phyloP scores from a whole-genome alignment of 805 yeast species.

The Scheffersomyces coipomensis region DNA sequence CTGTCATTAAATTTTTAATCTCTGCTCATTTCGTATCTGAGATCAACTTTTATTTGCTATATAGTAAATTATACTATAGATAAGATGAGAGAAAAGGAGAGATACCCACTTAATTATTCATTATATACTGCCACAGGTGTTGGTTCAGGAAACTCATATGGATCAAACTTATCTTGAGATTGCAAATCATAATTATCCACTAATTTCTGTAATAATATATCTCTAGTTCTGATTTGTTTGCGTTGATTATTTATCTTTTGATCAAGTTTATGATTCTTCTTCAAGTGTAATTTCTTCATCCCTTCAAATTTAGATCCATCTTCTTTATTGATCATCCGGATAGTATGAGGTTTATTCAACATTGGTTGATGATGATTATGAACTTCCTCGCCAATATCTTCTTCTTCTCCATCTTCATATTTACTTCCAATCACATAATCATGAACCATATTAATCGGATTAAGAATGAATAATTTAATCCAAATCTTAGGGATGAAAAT shows the following conservation, averaged over 20 bases:
- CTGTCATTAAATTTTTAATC: too few species aligned
- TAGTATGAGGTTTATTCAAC: too few species aligned
- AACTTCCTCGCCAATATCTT: too few species aligned
- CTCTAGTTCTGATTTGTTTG: neutral
- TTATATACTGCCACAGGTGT: neutral
- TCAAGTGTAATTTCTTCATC: slow-evolving; percentile 12
- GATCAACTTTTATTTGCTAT: too few species aligned
- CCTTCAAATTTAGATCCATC: slow-evolving; percentile 4
- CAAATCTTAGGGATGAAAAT: slow-evolving; percentile 20
- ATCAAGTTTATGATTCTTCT: neutral
- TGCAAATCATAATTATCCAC: neutral
- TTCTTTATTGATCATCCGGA: too few species aligned
- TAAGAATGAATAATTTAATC: slow-evolving; percentile 12
- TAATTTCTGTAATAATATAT: neutral
- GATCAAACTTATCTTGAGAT: neutral
- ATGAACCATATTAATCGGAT: slow-evolving; percentile 11
- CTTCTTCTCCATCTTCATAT: too few species aligned
- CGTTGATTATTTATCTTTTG: neutral
- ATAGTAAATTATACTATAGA: too few species aligned
- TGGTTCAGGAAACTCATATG: neutral
- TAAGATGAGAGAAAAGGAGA: too few species aligned
- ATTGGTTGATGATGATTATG: too few species aligned
- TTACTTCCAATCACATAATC: neutral
- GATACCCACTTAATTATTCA: neutral
- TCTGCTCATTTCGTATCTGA: too few species aligned